phyloP scores from a whole-genome alignment of 1,284 basidiomycete genomes.

The Ceratobasidium sp. region DNA sequence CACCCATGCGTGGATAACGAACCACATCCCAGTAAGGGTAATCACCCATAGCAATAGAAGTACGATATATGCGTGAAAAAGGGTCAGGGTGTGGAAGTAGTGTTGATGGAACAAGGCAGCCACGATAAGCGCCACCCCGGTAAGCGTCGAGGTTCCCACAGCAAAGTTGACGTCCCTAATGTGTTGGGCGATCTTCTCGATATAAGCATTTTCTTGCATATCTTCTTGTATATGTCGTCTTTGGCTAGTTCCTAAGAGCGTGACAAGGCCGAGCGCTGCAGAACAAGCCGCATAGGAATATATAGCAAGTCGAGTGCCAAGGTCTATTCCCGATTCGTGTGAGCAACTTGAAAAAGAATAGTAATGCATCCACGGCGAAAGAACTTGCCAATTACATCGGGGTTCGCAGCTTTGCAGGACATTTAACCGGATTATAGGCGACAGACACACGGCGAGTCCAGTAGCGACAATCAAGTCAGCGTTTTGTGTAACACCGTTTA shows the following conservation, averaged over 20 bases:
- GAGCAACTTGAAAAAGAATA: no score
- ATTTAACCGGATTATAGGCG: not conserved
- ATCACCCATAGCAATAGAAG: constrained; percentile 27
- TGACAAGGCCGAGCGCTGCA: constrained; percentile 8
- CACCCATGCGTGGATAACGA: constrained; percentile 34
- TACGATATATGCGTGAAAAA: constrained; percentile 30
- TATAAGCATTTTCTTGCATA: not conserved
- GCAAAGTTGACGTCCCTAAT: constrained; percentile 21
- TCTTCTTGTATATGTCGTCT: constrained; percentile 7
- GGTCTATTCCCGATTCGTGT: not conserved
- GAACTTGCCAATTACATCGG: constrained; percentile 24
- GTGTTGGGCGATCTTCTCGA: constrained; percentile 11
- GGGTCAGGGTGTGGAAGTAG: constrained; percentile 5
- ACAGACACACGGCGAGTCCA: not conserved
- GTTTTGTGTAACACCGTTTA: no score
- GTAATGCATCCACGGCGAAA: not conserved
- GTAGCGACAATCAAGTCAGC: no score
- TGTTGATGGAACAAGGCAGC: constrained; percentile 14
- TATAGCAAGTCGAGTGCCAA: constrained; percentile 24
- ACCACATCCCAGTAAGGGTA: constrained; percentile 33
- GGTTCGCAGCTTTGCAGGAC: not conserved
- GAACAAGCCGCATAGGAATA: constrained; percentile 21
- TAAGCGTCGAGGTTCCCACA: constrained; percentile 17
- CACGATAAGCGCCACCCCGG: constrained; percentile 19
- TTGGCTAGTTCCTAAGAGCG: not conserved